A percentile compares a stretch with the other conserved stretches of the same genome.
These are phyloP conservation scores for Debaryomyces singareniensis DNA, from an alignment of 1,139 yeast genomes.

Conservation along the genomic window DNA sequence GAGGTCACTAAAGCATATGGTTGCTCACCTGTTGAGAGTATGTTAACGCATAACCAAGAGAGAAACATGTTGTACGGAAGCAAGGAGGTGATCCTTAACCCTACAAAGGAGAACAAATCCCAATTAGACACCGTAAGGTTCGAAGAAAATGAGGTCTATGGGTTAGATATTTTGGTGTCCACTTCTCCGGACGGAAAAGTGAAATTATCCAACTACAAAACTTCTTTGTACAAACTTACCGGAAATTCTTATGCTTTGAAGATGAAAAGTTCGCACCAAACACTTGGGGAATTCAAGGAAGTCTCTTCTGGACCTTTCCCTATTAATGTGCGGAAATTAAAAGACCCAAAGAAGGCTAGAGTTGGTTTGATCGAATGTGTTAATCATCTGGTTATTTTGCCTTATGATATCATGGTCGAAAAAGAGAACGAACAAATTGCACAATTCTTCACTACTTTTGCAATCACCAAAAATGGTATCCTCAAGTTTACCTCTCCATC, in stretches of 20 bases:
- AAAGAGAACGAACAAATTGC: constrained; percentile 66
- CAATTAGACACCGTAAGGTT: constrained; percentile 62
- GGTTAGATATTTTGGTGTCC: constrained; percentile 65
- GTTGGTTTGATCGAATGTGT: constrained; percentile 73
- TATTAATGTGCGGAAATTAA: constrained; percentile 59
- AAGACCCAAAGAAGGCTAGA: constrained; percentile 66
- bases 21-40: constrained; percentile 64
- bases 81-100: constrained; percentile 73
- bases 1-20: constrained; percentile 59
- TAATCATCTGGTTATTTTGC: constrained; percentile 61
- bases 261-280: constrained; percentile 66
- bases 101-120: constrained; percentile 59
- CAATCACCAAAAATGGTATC: constrained; percentile 67
- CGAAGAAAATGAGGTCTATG: constrained; percentile 75
- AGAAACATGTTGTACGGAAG: constrained; percentile 68
- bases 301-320: constrained; percentile 69
- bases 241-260: constrained; percentile 65
- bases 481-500: constrained; percentile 61
- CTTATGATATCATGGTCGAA: constrained; percentile 66
- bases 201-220: constrained; percentile 51
- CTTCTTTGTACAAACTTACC: constrained; percentile 69
- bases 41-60: constrained; percentile 70
- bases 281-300: constrained; percentile 57
- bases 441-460: constrained; percentile 73
- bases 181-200: constrained; percentile 68